phyloP scores from a whole-genome alignment of 2,329 filamentous ascomycete species.

The Triangularia verruculosa region DNA sequence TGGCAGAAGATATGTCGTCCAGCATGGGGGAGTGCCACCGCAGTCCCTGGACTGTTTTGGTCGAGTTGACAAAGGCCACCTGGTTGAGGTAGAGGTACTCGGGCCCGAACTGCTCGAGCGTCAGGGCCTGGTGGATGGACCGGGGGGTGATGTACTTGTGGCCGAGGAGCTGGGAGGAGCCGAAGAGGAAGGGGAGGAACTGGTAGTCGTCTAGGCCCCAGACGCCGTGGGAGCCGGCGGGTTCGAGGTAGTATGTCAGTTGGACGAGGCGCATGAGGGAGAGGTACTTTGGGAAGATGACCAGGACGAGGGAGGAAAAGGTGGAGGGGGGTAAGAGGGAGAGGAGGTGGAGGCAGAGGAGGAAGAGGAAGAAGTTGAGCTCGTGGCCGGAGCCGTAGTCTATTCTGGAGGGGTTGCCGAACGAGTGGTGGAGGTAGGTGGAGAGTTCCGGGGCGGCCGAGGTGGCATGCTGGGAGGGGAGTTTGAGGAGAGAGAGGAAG shows the following conservation, averaged over 20 bases:
- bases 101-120: slow-evolving; percentile 78
- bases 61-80: slow-evolving; percentile 89
- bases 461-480: slow-evolving; percentile 33
- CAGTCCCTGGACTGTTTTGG: slow-evolving; percentile 91
- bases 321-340: slow-evolving; percentile 60
- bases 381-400: slow-evolving; percentile 98
- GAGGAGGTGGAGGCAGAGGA: slow-evolving; percentile 88
- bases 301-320: slow-evolving; percentile 71
- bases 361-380: slow-evolving; percentile 94
- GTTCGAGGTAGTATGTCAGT: slow-evolving; percentile 92
- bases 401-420: slow-evolving; percentile 82
- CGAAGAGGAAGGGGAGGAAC: slow-evolving; percentile 93
- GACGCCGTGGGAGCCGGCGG: slow-evolving; percentile 93
- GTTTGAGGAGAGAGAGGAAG: slow-evolving; percentile 64
- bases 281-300: slow-evolving; percentile 80
- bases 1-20: slow-evolving; percentile 90
- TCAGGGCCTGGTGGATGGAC: slow-evolving; percentile 82
- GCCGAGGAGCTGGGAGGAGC: slow-evolving; percentile 81
- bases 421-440: slow-evolving; percentile 76
- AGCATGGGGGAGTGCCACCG: slow-evolving; percentile 98
- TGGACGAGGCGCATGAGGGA: slow-evolving; percentile 84
- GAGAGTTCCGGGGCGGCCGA: slow-evolving; percentile 66
- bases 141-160: slow-evolving; percentile 77
- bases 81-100: slow-evolving; percentile 92
- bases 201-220: slow-evolving; percentile 98